These are phyloP conservation scores for Buxus sempervirens DNA, from an alignment of 164 flowering plant genomes.

Conservation along the genomic window DNA sequence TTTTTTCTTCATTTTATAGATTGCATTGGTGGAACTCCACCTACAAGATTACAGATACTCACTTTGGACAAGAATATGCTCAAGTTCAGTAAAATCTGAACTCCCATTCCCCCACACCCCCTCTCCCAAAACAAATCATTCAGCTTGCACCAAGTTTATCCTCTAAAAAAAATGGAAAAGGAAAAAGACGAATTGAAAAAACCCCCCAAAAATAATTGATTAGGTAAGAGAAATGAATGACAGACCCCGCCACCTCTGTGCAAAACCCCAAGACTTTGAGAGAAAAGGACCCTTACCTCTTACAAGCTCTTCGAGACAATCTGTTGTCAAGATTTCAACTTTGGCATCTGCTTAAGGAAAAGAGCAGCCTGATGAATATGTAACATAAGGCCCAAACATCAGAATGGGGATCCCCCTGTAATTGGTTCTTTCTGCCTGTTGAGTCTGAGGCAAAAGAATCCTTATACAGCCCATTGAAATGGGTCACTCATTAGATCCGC, in stretches of 20 bases:
- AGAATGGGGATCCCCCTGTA: slow-evolving; percentile 13
- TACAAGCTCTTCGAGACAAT: slow-evolving; percentile 11
- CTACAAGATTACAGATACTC: slow-evolving; percentile 34
- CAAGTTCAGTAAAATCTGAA: slow-evolving; percentile 12
- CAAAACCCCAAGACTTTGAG: slow-evolving; percentile 17
- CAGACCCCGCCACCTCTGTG: slow-evolving; percentile 17
- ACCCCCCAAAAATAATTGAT: neutral
- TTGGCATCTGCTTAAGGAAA: slow-evolving; percentile 12
- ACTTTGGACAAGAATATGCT: slow-evolving; percentile 20
- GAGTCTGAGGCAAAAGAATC: slow-evolving; percentile 12
- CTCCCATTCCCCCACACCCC: slow-evolving; percentile 32
- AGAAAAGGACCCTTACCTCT: slow-evolving; percentile 11
- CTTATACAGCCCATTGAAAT: slow-evolving; percentile 21
- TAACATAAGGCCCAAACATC: slow-evolving; percentile 17
- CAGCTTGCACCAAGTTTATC: slow-evolving; percentile 4
- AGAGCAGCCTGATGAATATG: slow-evolving; percentile 12
- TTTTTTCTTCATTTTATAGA: slow-evolving; percentile 14
- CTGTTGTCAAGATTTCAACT: slow-evolving; percentile 17
- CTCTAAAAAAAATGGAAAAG: slow-evolving; percentile 1
- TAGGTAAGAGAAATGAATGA: no score
- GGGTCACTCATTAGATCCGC: slow-evolving; percentile 18
- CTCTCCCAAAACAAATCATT: slow-evolving; percentile 14
- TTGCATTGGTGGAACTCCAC: slow-evolving; percentile 36
- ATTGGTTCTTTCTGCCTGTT: slow-evolving; percentile 5
- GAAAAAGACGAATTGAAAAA: slow-evolving; percentile 12